These are phyloP conservation scores for Phytophthora rubi DNA, from an alignment of 352 stramenopile genomes.

Conservation along the genomic window DNA sequence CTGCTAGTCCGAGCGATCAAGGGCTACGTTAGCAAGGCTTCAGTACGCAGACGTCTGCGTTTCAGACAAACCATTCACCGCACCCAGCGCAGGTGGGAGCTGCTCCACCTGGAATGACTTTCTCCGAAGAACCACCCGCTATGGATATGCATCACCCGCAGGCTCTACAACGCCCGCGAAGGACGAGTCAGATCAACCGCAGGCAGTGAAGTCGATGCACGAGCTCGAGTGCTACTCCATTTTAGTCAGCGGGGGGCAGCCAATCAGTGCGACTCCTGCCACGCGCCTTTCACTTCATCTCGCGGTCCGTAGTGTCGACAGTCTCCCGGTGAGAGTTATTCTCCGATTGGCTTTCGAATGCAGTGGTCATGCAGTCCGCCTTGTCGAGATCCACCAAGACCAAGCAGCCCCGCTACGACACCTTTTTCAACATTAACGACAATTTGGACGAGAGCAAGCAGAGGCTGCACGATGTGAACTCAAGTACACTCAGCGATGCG, in stretches of 20 bases:
- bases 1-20: too few species aligned
- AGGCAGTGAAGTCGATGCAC: too few species aligned
- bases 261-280: conserved; percentile 13
- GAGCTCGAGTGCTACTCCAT: too few species aligned
- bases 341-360: background rate
- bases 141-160: too few species aligned
- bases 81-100: too few species aligned
- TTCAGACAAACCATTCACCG: too few species aligned
- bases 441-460: conserved; percentile 16
- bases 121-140: too few species aligned
- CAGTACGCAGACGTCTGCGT: too few species aligned
- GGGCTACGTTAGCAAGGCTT: too few species aligned
- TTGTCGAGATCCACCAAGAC: conserved; percentile 14
- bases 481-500: conserved; percentile 15
- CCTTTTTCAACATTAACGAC: conserved; percentile 16
- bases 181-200: too few species aligned
- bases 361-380: conserved; percentile 16
- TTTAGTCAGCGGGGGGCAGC: background rate
- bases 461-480: conserved; percentile 1
- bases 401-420: conserved; percentile 27
- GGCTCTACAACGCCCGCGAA: too few species aligned
- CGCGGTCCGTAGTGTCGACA: background rate
- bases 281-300: conserved; percentile 8
- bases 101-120: too few species aligned
- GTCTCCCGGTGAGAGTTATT: background rate